phyloP scores from a whole-genome alignment of 495 filamentous ascomycete species.

The Neurospora sp. region DNA sequence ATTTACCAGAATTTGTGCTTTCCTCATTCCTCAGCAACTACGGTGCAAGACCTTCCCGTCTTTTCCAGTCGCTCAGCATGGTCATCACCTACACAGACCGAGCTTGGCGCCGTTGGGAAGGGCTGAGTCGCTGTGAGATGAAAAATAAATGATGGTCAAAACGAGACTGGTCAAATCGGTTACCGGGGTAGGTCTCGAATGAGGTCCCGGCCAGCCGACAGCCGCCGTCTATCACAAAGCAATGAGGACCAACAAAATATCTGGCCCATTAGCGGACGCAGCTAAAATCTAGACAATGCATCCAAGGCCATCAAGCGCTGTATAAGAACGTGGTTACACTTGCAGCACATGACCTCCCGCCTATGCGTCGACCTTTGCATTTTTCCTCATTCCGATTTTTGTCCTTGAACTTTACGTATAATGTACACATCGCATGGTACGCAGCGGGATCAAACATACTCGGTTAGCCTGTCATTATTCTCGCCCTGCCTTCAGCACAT shows the following conservation, averaged over 20 bases:
- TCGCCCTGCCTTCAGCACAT: not conserved
- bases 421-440: not conserved
- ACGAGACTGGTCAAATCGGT: not conserved
- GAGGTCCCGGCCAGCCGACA: not conserved
- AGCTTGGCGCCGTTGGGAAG: not conserved
- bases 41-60: not conserved
- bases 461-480: not conserved
- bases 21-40: not conserved
- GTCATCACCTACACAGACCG: not conserved
- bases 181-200: not conserved
- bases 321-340: not conserved
- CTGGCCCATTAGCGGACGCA: not conserved
- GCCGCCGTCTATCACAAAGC: not conserved
- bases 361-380: not conserved
- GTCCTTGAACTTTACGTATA: not conserved
- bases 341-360: not conserved
- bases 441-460: not conserved
- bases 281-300: not conserved
- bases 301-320: not conserved
- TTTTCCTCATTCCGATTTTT: not conserved
- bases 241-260: not conserved
- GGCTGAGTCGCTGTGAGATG: not conserved
- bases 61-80: not conserved
- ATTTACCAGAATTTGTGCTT: not conserved
- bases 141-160: not conserved